Evolutionary conservation across 176 grass and related monocot genomes (phyloP), one percentile per base, ranked within the genome.

Genomic region (Areca catechu): DNA sequence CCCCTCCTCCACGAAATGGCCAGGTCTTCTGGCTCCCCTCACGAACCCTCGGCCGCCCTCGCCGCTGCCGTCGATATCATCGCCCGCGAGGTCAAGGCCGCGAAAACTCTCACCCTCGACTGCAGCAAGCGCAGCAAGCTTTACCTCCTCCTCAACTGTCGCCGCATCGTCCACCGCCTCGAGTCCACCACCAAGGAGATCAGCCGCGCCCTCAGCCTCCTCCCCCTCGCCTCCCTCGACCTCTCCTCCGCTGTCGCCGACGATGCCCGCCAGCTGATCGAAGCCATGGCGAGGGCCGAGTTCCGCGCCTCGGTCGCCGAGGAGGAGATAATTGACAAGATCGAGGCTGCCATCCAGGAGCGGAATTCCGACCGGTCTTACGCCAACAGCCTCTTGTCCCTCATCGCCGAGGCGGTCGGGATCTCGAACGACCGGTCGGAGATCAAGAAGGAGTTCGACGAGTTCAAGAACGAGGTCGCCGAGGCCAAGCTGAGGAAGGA

Each of bases 401-500:
- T 57, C 10, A 57, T 57, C 22, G 55, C 55, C 3, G 55, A 27
- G 2, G 55, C 55, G 20, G 55, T 57, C 22, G 55, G 55, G 22
- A 57, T 57, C 55, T 16, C 55, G 19, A 57, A 57, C 15, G 12
- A 57, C 22, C 55, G 22, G 4, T 2, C 55, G 15, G 55, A 7
- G 19, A 20, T 57, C 22, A 57, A 57, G 55, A 24, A 25, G 55
- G 55, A 57, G 22, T 57, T 57, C 22, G 10, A 27, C 3, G 55
- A 57, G 55, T 57, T 57, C 55, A 27, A 57, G 55, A 23, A 57
- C 10, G 55, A 57, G 21, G 55, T 25, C 14, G 55, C 55, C 22
- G 55, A 27, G 7, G 55, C 55, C 55, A 57, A 57, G 22, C 22
- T 57, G 55, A 20, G 22, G 55, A 57, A 57, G 55, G 55, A 57